Evolutionary conservation across 2,329 filamentous ascomycete genomes (phyloP).

Genomic region (Sporothrix schenckii): DNA sequence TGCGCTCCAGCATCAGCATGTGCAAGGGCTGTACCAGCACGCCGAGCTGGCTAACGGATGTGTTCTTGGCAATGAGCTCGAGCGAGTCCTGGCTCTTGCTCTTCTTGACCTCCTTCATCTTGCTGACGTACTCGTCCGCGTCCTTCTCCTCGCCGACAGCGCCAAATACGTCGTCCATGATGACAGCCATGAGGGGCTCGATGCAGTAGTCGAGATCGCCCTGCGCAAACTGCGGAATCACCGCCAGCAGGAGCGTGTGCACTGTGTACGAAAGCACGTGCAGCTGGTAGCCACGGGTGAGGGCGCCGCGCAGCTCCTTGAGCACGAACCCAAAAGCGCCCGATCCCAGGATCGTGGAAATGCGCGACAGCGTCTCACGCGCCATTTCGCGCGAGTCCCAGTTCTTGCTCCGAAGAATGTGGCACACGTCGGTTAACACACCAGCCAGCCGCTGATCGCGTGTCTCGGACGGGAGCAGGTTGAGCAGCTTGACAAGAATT

Average conservation of each 20-base stretch:
- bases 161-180: constrained; percentile 98
- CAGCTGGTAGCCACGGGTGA: constrained; percentile 85
- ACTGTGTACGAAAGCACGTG: constrained; percentile 95
- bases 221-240: constrained; percentile 70
- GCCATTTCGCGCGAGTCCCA: constrained; percentile 90
- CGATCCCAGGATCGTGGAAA: constrained; percentile 77
- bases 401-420: constrained; percentile 86
- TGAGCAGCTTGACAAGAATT: constrained; percentile 83
- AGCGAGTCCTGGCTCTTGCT: constrained; percentile 98
- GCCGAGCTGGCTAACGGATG: constrained; percentile 73
- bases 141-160: constrained; percentile 93
- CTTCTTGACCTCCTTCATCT: constrained; percentile 97
- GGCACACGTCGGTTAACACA: constrained; percentile 87
- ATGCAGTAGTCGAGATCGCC: constrained; percentile 92
- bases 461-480: constrained; percentile 72
- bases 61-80: constrained; percentile 83
- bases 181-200: constrained; percentile 72
- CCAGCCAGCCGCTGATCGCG: constrained; percentile 76
- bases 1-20: constrained; percentile 76
- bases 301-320: constrained; percentile 80
- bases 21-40: constrained; percentile 78
- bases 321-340: constrained; percentile 89
- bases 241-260: constrained; percentile 82
- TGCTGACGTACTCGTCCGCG: constrained; percentile 88
- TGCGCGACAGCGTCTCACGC: constrained; percentile 81